Evolutionary conservation across 768 basidiomycete genomes (phyloP).

Genomic region (Termitomyces bulborhizus): DNA sequence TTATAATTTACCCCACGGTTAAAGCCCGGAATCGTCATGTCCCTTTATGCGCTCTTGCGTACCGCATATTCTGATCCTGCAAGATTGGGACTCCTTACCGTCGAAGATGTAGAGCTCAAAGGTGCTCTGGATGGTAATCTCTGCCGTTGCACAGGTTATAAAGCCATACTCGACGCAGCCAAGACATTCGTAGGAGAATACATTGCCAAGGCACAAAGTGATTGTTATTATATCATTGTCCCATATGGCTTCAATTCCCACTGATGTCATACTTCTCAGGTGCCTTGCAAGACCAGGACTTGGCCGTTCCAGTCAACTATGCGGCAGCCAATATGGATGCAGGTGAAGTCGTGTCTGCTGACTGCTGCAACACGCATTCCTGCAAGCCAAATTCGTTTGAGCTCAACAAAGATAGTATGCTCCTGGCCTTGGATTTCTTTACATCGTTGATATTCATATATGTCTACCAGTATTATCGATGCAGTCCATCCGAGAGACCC

Average conservation of each 20-base stretch:
- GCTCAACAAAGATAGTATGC: conserved; percentile 6
- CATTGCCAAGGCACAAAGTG: conserved; percentile 7
- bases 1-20: not conserved
- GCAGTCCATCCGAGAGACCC: not conserved
- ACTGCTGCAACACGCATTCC: conserved; percentile 2
- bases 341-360: conserved; percentile 5
- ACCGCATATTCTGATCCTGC: conserved; percentile 13
- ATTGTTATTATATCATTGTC: not conserved
- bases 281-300: not conserved
- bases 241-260: too few species aligned
- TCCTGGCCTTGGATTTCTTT: not conserved
- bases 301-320: conserved; percentile 10
- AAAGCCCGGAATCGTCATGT: conserved; percentile 14
- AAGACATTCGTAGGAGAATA: conserved; percentile 15
- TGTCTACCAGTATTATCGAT: not conserved
- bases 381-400: not conserved
- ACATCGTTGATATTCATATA: not conserved
- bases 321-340: conserved; percentile 10
- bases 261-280: not conserved
- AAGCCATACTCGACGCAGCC: conserved; percentile 12
- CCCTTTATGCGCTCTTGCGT: conserved; percentile 12
- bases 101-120: conserved; percentile 13
- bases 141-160: conserved; percentile 14
- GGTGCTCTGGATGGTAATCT: conserved; percentile 14
- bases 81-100: conserved; percentile 9